Percentiles rank a stretch among this genome's conserved stretches.
These are phyloP conservation scores for Carex arenaria DNA, from an alignment of 202 grass and related monocot genomes.

Conservation along the genomic window DNA sequence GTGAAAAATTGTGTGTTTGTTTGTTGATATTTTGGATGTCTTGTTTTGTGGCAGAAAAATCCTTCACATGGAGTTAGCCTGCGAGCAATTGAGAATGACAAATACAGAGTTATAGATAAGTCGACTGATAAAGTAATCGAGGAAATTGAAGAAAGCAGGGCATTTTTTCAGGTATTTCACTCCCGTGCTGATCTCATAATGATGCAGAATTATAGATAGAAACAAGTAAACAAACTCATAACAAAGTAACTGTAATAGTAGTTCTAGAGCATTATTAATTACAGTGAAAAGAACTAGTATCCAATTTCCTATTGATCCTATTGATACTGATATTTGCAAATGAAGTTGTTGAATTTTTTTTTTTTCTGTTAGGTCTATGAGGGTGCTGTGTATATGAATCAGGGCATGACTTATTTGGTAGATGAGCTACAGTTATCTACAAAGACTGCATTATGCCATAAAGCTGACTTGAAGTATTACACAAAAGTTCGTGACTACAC, in stretches of 20 bases:
- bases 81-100: constrained; percentile 76
- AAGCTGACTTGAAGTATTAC: constrained; percentile 96
- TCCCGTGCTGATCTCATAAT: neutral
- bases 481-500: constrained; percentile 94
- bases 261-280: neutral
- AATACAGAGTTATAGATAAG: constrained; percentile 65
- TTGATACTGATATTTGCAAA: neutral
- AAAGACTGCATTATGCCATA: constrained; percentile 75
- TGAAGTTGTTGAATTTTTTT: constrained; percentile 15
- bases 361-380: constrained; percentile 68
- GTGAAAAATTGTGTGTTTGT: neutral
- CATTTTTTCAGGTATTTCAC: constrained; percentile 73
- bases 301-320: neutral
- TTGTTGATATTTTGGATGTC: constrained; percentile 10
- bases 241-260: constrained; percentile 2
- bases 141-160: constrained; percentile 98
- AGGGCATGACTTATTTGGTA: constrained; percentile 81
- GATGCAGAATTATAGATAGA: neutral
- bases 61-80: constrained; percentile 75
- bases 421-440: constrained; percentile 58
- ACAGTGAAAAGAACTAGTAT: neutral
- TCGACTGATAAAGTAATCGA: constrained; percentile 59
- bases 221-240: neutral
- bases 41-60: constrained; percentile 48
- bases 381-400: constrained; percentile 94